phyloP scores from a whole-genome alignment of 2,329 filamentous ascomycete genomes.

The Verticillium tricorpus region DNA sequence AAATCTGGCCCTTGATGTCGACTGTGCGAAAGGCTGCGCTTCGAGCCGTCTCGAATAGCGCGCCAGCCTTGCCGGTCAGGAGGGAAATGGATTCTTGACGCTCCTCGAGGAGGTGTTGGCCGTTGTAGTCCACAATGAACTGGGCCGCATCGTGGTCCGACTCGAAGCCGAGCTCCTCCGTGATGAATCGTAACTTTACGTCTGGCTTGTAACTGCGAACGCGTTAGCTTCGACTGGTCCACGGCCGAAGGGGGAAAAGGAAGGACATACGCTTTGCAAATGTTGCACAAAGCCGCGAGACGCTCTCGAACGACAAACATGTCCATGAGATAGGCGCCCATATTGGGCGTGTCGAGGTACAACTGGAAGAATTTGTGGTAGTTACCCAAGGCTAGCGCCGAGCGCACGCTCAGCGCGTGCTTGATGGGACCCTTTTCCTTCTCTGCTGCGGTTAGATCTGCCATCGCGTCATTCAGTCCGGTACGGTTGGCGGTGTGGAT shows the following conservation, averaged over 20 bases:
- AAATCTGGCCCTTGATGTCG: slow-evolving; percentile 98
- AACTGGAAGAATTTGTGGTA: slow-evolving; percentile 98
- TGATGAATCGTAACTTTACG: slow-evolving; percentile 84
- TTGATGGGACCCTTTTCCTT: slow-evolving; percentile 80
- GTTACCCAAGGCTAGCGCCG: slow-evolving; percentile 86
- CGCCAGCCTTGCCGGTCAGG: slow-evolving; percentile 66
- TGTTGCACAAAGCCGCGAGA: slow-evolving; percentile 81
- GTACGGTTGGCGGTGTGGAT: slow-evolving; percentile 98
- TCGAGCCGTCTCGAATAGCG: slow-evolving; percentile 70
- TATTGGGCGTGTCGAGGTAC: slow-evolving; percentile 89
- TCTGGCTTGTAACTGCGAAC: slow-evolving; percentile 79
- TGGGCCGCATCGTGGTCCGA: slow-evolving; percentile 85
- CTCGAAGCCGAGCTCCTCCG: slow-evolving; percentile 93
- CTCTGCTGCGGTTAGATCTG: slow-evolving; percentile 98
- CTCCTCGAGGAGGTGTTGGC: slow-evolving; percentile 72
- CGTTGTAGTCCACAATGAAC: slow-evolving; percentile 80
- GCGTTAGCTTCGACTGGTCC: slow-evolving; percentile 36
- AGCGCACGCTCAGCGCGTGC: slow-evolving; percentile 88
- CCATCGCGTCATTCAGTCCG: slow-evolving; percentile 95
- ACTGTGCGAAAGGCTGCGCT: slow-evolving; percentile 74
- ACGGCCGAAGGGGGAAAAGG: not conserved
- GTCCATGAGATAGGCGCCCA: slow-evolving; percentile 98
- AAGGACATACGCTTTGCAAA: slow-evolving; percentile 86
- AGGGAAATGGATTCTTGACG: slow-evolving; percentile 70
- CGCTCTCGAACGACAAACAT: slow-evolving; percentile 97